phyloP scores from a whole-genome alignment of 306 rosid species.

The Rubus parviflorus region DNA sequence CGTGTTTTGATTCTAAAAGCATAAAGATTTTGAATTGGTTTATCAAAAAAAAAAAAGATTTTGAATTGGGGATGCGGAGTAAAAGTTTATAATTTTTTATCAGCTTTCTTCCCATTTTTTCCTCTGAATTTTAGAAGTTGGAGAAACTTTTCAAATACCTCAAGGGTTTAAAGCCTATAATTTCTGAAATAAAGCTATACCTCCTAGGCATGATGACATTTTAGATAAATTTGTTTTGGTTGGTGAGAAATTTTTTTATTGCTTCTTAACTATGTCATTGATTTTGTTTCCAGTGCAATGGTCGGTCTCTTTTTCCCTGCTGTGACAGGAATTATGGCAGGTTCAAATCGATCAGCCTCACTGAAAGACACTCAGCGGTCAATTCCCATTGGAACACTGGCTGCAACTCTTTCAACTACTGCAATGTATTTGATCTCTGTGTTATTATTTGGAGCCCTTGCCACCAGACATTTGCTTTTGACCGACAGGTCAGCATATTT shows the following conservation, averaged over 20 bases:
- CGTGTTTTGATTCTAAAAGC: not conserved
- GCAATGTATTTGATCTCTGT: slow-evolving; percentile 76
- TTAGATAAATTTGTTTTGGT: not conserved
- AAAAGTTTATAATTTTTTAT: not conserved
- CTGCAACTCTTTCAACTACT: slow-evolving; percentile 84
- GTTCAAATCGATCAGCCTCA: slow-evolving; percentile 96
- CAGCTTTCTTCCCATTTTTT: not conserved
- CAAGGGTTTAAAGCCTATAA: not conserved
- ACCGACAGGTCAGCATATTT: slow-evolving; percentile 68
- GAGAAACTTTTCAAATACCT: not conserved
- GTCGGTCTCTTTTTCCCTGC: slow-evolving; percentile 99
- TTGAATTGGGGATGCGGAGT: not conserved
- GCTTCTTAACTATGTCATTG: slow-evolving; percentile 28
- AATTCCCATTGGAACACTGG: slow-evolving; percentile 91
- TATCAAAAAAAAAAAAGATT: too few species aligned
- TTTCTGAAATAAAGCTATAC: not conserved
- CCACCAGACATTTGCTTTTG: slow-evolving; percentile 76
- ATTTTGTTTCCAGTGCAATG: slow-evolving; percentile 69
- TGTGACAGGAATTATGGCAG: slow-evolving; percentile 99
- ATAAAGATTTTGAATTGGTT: not conserved
- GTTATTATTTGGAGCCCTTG: slow-evolving; percentile 79
- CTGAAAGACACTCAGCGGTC: slow-evolving; percentile 95
- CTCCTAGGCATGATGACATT: not conserved
- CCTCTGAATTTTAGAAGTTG: not conserved
- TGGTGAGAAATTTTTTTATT: not conserved